These are phyloP conservation scores for Neofusicoccum ribis DNA, from an alignment of 2,329 filamentous ascomycete species.

Conservation along the genomic window DNA sequence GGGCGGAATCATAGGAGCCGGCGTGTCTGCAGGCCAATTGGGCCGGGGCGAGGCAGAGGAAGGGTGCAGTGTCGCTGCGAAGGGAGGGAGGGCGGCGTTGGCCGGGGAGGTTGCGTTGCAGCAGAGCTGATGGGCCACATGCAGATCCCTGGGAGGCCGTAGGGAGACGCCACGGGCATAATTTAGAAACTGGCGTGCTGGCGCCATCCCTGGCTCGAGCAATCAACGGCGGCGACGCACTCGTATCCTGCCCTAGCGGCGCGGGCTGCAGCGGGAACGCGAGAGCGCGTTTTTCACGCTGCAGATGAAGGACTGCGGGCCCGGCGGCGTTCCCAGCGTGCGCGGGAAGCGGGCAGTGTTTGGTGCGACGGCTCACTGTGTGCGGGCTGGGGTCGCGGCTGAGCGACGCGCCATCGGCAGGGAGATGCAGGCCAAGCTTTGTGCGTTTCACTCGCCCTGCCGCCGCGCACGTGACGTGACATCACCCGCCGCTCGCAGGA, in stretches of 20 bases:
- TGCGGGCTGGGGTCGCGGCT: neutral
- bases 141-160: constrained; percentile 12
- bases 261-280: neutral
- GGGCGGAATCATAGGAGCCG: constrained; percentile 1
- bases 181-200: constrained; percentile 2
- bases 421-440: too few relatives aligned
- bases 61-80: constrained; percentile 20
- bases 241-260: constrained; percentile 1
- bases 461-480: neutral
- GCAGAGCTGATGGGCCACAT: neutral
- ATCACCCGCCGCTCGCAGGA: neutral
- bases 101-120: constrained; percentile 14
- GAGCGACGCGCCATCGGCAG: neutral
- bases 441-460: neutral
- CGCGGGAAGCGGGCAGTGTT: neutral
- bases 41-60: neutral
- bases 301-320: neutral
- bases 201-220: constrained; percentile 2
- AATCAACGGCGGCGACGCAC: neutral
- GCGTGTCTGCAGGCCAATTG: neutral
- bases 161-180: constrained; percentile 3
- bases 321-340: neutral
- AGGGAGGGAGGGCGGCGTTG: constrained; percentile 22
- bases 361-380: neutral
- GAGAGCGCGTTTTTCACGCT: neutral